These are phyloP conservation scores for Wickerhamomyces ciferrii DNA, from an alignment of 805 yeast species.

Conservation along the genomic window DNA sequence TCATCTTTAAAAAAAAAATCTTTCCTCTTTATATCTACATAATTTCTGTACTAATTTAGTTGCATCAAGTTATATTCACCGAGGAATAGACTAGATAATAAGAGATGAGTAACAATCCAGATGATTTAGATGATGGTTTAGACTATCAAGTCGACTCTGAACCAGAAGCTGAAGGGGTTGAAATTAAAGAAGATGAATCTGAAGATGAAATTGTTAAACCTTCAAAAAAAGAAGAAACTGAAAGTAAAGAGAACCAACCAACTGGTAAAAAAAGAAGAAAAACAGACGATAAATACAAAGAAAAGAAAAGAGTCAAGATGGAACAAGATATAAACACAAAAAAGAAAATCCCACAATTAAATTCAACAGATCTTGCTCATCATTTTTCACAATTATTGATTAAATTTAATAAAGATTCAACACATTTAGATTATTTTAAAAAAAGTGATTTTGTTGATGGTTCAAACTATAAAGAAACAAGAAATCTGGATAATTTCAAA, in stretches of 20 bases:
- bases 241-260: conserved; percentile 4
- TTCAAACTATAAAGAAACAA: conserved; percentile 44
- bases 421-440: conserved; percentile 68
- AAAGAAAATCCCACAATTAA: conserved; percentile 44
- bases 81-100: too few relatives aligned
- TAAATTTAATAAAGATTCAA: conserved; percentile 55
- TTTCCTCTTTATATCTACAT: neutral
- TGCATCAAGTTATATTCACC: too few relatives aligned
- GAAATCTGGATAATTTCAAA: conserved; percentile 52
- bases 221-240: conserved; percentile 1
- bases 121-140: conserved; percentile 78
- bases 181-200: conserved; percentile 23
- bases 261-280: conserved; percentile 20
- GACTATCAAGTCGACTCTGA: conserved; percentile 48
- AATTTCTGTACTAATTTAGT: too few relatives aligned
- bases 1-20: neutral
- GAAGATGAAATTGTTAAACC: conserved; percentile 16
- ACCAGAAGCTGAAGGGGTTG: conserved; percentile 32
- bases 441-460: conserved; percentile 58
- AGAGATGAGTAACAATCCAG: conserved; percentile 32
- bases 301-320: conserved; percentile 63
- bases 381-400: conserved; percentile 58
- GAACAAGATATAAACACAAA: conserved; percentile 59
- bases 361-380: conserved; percentile 62
- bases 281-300: conserved; percentile 42